A percentile compares a stretch with the other conserved stretches of the same genome.
Evolutionary conservation across 352 stramenopile species (phyloP).

Genomic region (Phytophthora crassamura): DNA sequence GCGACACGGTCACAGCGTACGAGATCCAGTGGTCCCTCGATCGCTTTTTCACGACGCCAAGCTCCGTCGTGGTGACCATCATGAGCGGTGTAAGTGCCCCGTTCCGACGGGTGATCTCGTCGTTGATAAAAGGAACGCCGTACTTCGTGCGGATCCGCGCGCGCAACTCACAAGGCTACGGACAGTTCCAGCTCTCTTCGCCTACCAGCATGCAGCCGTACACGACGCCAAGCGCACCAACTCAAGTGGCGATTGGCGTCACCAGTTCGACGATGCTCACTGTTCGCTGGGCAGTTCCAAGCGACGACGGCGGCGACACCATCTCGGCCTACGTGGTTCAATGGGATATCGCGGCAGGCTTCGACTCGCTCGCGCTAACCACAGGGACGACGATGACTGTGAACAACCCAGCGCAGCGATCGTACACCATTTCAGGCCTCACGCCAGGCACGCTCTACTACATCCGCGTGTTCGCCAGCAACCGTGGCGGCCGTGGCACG

Average conservation of each 20-base stretch:
- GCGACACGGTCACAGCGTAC: constrained; percentile 90
- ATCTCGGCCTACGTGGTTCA: constrained; percentile 92
- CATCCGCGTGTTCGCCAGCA: constrained; percentile 88
- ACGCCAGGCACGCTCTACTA: constrained; percentile 87
- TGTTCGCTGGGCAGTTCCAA: constrained; percentile 83
- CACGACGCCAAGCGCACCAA: constrained; percentile 89
- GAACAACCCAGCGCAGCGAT: constrained; percentile 55
- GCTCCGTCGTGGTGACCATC: constrained; percentile 47
- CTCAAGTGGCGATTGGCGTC: constrained; percentile 76
- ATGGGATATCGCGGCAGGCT: constrained; percentile 92
- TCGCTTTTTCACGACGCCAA: constrained; percentile 65
- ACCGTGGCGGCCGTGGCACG: constrained; percentile 58
- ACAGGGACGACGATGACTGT: constrained; percentile 67
- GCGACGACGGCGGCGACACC: constrained; percentile 88
- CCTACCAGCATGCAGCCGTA: constrained; percentile 92
- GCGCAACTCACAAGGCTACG: constrained; percentile 76
- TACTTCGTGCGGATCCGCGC: constrained; percentile 79
- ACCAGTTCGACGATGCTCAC: constrained; percentile 93
- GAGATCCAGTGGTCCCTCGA: constrained; percentile 92
- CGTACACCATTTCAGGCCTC: constrained; percentile 85
- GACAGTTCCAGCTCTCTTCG: constrained; percentile 82
- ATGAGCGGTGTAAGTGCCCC: constrained; percentile 66
- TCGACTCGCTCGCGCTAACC: constrained; percentile 81
- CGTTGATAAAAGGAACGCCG: constrained; percentile 65
- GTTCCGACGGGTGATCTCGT: constrained; percentile 62